A percentile compares a stretch with the other conserved stretches of the same genome.
phyloP scores from a whole-genome alignment of 202 grass and related monocot genomes.

The Saccharum hybrid region DNA sequence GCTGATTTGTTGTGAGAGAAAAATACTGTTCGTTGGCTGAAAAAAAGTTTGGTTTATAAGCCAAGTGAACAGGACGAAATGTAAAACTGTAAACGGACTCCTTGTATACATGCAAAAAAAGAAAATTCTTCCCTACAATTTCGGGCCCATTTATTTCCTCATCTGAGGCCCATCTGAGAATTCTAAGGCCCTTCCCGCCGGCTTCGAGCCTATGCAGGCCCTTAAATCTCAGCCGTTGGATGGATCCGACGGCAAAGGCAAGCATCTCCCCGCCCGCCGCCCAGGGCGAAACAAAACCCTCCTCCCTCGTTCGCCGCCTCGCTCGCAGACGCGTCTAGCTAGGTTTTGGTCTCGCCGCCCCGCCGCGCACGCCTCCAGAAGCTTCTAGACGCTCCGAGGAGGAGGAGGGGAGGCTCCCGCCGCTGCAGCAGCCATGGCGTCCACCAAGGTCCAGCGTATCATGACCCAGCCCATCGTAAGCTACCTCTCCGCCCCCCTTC shows the following conservation, averaged over 20 bases:
- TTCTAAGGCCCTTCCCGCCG: not conserved
- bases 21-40: no score
- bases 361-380: conserved; percentile 22
- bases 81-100: no score
- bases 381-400: conserved; percentile 33
- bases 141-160: not conserved
- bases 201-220: not conserved
- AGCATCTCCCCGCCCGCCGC: not conserved
- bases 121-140: no score
- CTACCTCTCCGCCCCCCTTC: not conserved
- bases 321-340: not conserved
- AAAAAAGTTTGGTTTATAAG: no score
- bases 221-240: not conserved
- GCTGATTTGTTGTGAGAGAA: no score
- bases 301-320: not conserved
- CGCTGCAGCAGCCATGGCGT: conserved; percentile 79
- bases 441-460: conserved; percentile 93
- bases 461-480: conserved; percentile 98
- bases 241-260: not conserved
- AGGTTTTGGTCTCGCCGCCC: conserved; percentile 49
- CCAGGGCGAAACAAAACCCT: conserved; percentile 30
- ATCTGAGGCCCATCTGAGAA: not conserved
- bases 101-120: no score
- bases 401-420: not conserved
- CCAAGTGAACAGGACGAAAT: no score